Percentiles rank a stretch among this genome's conserved stretches.
Conservation (phyloP, 768 basidiomycete species). For the Scleroderma citrinum region DNA sequence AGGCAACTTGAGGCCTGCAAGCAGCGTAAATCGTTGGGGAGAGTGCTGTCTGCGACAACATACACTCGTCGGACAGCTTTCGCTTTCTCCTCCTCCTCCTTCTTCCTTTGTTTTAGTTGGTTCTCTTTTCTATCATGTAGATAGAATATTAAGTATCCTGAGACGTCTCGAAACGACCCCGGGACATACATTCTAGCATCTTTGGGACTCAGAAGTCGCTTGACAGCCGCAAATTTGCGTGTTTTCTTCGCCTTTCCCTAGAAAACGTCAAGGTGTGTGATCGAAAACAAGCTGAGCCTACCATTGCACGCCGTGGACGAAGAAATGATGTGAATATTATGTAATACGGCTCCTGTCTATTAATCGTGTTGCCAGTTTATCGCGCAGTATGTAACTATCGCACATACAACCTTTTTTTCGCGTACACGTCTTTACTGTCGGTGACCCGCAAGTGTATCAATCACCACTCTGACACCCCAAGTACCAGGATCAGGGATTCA, state of each 20-base stretch:
- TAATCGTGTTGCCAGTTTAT: too few species aligned
- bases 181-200: conserved; percentile 90
- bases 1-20: conserved; percentile 74
- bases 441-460: conserved; percentile 43
- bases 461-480: conserved; percentile 77
- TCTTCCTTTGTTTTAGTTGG: conserved; percentile 82
- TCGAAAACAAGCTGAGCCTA: conserved; percentile 1
- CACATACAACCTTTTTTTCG: too few species aligned
- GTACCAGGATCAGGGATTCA: conserved; percentile 83
- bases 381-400: conserved; percentile 39
- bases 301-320: conserved; percentile 12
- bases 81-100: conserved; percentile 73
- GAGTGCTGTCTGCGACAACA: conserved; percentile 25
- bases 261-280: neutral
- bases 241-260: conserved; percentile 92
- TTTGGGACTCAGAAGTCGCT: conserved; percentile 89
- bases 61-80: conserved; percentile 77
- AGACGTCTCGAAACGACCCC: neutral
- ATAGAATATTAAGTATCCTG: conserved; percentile 1
- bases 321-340: too few species aligned
- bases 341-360: too few species aligned
- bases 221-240: conserved; percentile 90
- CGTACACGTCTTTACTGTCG: too few species aligned
- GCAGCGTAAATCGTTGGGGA: neutral
- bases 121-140: conserved; percentile 75